These are phyloP conservation scores for Neofusicoccum sp. DNA, from an alignment of 2,329 filamentous ascomycete genomes.

Conservation along the genomic window DNA sequence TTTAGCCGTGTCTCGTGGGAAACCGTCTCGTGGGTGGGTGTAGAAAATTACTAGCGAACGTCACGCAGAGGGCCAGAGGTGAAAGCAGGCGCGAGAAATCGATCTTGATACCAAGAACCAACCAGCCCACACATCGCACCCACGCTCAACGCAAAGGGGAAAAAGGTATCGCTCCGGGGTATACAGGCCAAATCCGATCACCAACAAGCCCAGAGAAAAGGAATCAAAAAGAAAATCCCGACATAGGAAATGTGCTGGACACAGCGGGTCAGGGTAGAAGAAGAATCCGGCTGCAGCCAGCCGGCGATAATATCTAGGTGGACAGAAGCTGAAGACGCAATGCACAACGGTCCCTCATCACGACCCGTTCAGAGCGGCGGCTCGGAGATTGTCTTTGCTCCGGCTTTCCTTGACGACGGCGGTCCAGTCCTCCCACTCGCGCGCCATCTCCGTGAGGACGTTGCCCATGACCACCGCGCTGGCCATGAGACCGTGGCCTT, in stretches of 20 bases:
- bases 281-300: neutral
- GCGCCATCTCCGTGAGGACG: conserved; percentile 90
- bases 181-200: conserved; percentile 8
- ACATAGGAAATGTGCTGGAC: conserved; percentile 13
- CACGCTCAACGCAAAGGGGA: conserved; percentile 1
- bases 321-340: neutral
- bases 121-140: neutral
- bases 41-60: conserved; percentile 7
- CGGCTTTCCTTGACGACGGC: conserved; percentile 22
- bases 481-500: conserved; percentile 95
- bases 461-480: conserved; percentile 89
- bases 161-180: conserved; percentile 8
- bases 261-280: neutral
- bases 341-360: conserved; percentile 1
- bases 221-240: neutral
- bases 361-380: neutral
- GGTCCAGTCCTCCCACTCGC: conserved; percentile 67
- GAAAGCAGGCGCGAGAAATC: neutral
- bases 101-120: neutral
- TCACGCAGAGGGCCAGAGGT: neutral
- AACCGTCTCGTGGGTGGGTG: conserved; percentile 1
- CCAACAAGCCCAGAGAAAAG: conserved; percentile 1
- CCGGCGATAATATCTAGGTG: neutral
- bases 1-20: conserved; percentile 12
- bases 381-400: conserved; percentile 14